Evolutionary conservation across 768 basidiomycete species (phyloP), one percentile per base, ranked within the genome.

Genomic region (Chalciporus pseudorubinellus): DNA sequence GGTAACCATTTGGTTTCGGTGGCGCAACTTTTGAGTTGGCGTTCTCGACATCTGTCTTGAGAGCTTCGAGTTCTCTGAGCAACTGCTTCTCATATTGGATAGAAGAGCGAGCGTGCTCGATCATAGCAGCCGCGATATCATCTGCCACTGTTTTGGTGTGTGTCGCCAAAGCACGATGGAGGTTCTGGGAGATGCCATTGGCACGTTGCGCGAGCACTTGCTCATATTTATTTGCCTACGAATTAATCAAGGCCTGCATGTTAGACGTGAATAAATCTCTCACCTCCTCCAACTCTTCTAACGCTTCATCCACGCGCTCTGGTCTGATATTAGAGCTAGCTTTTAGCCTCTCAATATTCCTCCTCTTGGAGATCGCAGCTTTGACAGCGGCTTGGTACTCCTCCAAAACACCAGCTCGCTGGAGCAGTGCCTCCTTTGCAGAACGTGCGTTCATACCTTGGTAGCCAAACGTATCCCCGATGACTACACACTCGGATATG

Each of bases 391-490:
- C 77, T 55, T 97, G 94, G 52, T 95, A 92, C 68, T 98, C 97
- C 63, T 98, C 95, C 53, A 98, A 73, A 10, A 97, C 92, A 8
- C 83, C 82, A 0, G 92, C 91, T 10, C 97, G 85, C 75, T 94
- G 92, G 47, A 84, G 80, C 9, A 98, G 72, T 0, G 97, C 95
- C 68, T 95, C 93, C 68, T 97, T 98, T 2, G 97, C 97, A 18
- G 95, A 92, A 40, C 89, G 81, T n/a, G 97, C 93, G 63, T 99
- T 98, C 73, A 95, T 78, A 18, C 94, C 91, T 69, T 98, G 95
- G 70, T 99, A 99, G 2, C 93, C 93, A 46, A 98, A 74, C 0
- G 92, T 87, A 70, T 99, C 97, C n/a, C 94, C 95, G 22, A 99
- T 72, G 39, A 98, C 87, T 24, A 98, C 92, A 59, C 91, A 92